These are phyloP conservation scores for Peronospora tabacina DNA, from an alignment of 352 stramenopile genomes.

Conservation along the genomic window DNA sequence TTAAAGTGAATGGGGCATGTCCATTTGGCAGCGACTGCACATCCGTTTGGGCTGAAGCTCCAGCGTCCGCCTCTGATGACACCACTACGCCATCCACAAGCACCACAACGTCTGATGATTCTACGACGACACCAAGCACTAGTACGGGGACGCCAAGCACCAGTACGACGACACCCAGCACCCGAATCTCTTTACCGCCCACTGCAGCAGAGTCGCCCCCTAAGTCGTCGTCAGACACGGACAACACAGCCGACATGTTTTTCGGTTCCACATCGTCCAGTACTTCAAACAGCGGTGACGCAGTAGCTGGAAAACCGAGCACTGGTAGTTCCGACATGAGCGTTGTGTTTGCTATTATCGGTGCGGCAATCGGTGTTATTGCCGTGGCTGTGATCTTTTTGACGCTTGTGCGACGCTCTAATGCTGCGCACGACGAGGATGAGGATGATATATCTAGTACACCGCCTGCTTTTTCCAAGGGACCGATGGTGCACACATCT, in stretches of 20 bases:
- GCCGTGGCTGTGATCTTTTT: slow-evolving; percentile 72
- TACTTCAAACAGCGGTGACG: slow-evolving; percentile 13
- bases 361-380: slow-evolving; percentile 69
- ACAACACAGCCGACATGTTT: slow-evolving; percentile 10
- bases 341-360: slow-evolving; percentile 70
- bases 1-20: slow-evolving; percentile 24
- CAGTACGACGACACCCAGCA: not conserved
- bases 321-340: slow-evolving; percentile 48
- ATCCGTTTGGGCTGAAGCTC: slow-evolving; percentile 13
- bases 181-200: not conserved
- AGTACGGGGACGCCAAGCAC: not conserved
- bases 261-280: slow-evolving; percentile 16
- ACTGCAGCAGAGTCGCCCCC: slow-evolving; percentile 9
- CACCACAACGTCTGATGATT: not conserved
- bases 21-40: slow-evolving; percentile 29
- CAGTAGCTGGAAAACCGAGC: slow-evolving; percentile 9
- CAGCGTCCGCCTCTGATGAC: slow-evolving; percentile 5
- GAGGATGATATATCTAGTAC: slow-evolving; percentile 48
- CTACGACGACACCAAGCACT: not conserved
- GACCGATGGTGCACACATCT: slow-evolving; percentile 21
- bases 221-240: slow-evolving; percentile 10
- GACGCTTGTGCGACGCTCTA: slow-evolving; percentile 63
- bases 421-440: slow-evolving; percentile 48
- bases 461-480: slow-evolving; percentile 30
- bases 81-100: slow-evolving; percentile 13